Percentiles rank a stretch among this genome's conserved stretches.
These are phyloP conservation scores for Suillus weaverae DNA, from an alignment of 768 basidiomycete species.

Conservation along the genomic window DNA sequence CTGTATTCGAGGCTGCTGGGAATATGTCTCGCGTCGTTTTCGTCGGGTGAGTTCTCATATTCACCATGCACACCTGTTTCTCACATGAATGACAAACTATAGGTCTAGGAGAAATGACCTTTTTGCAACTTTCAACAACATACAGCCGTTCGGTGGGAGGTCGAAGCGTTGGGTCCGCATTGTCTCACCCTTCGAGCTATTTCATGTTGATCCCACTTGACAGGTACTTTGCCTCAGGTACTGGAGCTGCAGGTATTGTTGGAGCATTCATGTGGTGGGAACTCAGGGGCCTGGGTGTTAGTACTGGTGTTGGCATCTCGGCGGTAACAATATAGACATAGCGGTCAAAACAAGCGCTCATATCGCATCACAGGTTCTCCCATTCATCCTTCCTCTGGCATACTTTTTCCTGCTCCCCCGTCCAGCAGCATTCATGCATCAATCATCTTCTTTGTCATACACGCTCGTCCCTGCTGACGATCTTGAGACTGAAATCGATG, in stretches of 20 bases:
- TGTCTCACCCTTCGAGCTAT: not conserved
- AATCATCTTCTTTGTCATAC: slow-evolving; percentile 38
- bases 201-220: not conserved
- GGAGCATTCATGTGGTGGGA: slow-evolving; percentile 97
- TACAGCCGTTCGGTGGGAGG: slow-evolving; percentile 74
- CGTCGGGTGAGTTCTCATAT: slow-evolving; percentile 56
- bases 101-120: slow-evolving; percentile 95
- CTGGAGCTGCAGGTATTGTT: slow-evolving; percentile 90
- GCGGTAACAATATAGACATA: slow-evolving; percentile 49
- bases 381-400: slow-evolving; percentile 73
- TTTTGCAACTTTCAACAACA: slow-evolving; percentile 88
- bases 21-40: slow-evolving; percentile 81
- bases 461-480: slow-evolving; percentile 37
- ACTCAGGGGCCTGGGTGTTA: slow-evolving; percentile 80
- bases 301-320: slow-evolving; percentile 78
- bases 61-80: not conserved
- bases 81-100: slow-evolving; percentile 10
- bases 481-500: slow-evolving; percentile 21
- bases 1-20: slow-evolving; percentile 74
- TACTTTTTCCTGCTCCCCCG: slow-evolving; percentile 79
- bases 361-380: slow-evolving; percentile 59
- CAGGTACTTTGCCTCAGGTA: slow-evolving; percentile 92
- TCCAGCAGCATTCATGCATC: slow-evolving; percentile 47
- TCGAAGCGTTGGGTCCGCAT: slow-evolving; percentile 73
- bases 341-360: slow-evolving; percentile 3